Evolutionary conservation across 805 yeast genomes (phyloP), one percentile per base, ranked within the genome.

Genomic region (Wickerhamomyces hampshirensis): DNA sequence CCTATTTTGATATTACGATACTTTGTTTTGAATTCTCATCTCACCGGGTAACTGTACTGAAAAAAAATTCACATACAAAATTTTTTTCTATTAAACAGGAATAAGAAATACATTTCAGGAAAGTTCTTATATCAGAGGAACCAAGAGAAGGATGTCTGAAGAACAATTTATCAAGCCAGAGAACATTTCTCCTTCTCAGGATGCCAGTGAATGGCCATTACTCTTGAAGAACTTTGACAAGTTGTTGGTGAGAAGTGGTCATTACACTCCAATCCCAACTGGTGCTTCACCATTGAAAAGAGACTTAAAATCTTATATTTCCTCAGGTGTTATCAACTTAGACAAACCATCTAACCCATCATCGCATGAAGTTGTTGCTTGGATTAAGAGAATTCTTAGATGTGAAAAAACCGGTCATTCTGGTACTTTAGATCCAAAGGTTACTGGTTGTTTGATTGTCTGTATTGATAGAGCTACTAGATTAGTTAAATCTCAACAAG

Each of bases 321-420:
- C 93, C 33, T 81, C 96, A 6, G 98, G 98, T 73, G 95, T 93
- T 35, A 91, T 93, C 60, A 93, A 93, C 70, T 74, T 93, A 54
- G 98, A 93, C 69, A 93, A 93, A 62, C 98, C 98, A 51, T 85
- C 96, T 18, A 93, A 93, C 65, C 98, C 98, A 51, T 86, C 96
- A 30, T 87, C 96, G 37, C 98, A 93, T 68, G 98, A 93, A 71
- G 98, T 93, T 59, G 98, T 93, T 55, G 98, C 98, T 17, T 93
- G 98, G 98, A 79, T 93, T 58, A 93, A 93, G 71, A 76, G 98
- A 64, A 93, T 93, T 52, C 73, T 93, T 56, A 80, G 98, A 63
- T 84, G 81, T 43, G 98, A 93, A 66, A 93, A 93, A 66, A 93
- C 98, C 42, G 98, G 98, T 69, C 98, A 93, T 67, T 86, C 96